A percentile compares a stretch with the other conserved stretches of the same genome.
These are phyloP conservation scores for Petunia axillaris DNA, from an alignment of 257 asterid species.

Conservation along the genomic window DNA sequence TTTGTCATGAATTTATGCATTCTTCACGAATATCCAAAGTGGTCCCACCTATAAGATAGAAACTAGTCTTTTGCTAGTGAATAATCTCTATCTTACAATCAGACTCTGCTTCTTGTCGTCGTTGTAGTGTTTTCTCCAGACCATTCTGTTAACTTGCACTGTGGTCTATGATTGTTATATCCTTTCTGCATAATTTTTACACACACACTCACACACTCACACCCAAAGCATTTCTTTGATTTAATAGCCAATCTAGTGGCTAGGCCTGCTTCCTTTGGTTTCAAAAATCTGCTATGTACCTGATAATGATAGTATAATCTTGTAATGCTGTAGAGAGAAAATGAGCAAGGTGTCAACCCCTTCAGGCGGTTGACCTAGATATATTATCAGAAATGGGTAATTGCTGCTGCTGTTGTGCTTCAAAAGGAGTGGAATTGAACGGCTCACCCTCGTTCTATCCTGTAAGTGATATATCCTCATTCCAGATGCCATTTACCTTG, in stretches of 20 bases:
- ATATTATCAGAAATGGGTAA: slow-evolving; percentile 64
- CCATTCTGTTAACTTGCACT: background rate
- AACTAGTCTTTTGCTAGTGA: background rate
- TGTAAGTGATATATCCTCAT: slow-evolving; percentile 49
- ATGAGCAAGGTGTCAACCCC: slow-evolving; percentile 54
- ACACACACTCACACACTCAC: no score
- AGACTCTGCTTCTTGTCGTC: background rate
- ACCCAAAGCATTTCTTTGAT: slow-evolving; percentile 11
- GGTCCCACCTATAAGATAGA: background rate
- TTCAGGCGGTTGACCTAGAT: slow-evolving; percentile 47
- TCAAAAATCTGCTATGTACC: background rate
- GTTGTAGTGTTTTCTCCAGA: background rate
- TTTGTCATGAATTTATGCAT: background rate
- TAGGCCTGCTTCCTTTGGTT: background rate
- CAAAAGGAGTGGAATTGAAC: slow-evolving; percentile 43
- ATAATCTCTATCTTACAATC: background rate
- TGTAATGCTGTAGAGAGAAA: slow-evolving; percentile 37
- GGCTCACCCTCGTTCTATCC: slow-evolving; percentile 56
- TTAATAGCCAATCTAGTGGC: background rate
- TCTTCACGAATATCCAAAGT: background rate
- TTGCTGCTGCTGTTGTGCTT: slow-evolving; percentile 79
- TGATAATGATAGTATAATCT: slow-evolving; percentile 11
- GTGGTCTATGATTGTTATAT: background rate
- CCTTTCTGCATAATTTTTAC: no score
- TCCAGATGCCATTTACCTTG: slow-evolving; percentile 26